Evolutionary conservation across 306 rosid genomes (phyloP).

Genomic region (Medicago arabica): DNA sequence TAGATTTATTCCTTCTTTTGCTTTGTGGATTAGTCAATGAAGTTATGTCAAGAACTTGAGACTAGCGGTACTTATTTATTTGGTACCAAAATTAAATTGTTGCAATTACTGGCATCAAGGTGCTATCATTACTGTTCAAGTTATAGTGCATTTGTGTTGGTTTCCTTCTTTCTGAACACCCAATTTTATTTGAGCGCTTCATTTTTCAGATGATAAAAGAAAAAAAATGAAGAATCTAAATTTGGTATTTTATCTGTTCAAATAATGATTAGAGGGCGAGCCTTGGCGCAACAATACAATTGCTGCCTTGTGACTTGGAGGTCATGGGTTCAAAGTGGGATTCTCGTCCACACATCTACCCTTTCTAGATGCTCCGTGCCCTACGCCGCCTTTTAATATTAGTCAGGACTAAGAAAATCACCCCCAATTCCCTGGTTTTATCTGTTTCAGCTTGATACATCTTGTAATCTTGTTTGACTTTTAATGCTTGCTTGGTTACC

Average conservation of each 20-base stretch:
- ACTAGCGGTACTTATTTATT: constrained; percentile 5
- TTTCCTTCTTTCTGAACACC: constrained; percentile 7
- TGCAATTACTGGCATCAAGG: neutral
- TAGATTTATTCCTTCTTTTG: constrained; percentile 9
- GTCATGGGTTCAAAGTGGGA: neutral
- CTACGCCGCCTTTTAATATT: neutral
- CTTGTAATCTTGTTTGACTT: constrained; percentile 6
- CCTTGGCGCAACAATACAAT: neutral
- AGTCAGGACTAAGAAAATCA: neutral
- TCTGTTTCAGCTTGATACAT: constrained; percentile 16
- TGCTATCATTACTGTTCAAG: neutral
- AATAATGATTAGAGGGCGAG: neutral
- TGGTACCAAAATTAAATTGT: constrained; percentile 19
- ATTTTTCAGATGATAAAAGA: neutral
- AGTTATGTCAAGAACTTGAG: neutral
- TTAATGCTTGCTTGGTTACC: neutral
- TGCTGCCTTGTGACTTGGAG: neutral
- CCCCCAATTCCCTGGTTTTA: neutral
- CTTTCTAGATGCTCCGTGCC: neutral
- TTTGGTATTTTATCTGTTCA: constrained; percentile 19
- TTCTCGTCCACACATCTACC: neutral
- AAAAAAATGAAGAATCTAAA: neutral
- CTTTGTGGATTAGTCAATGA: constrained; percentile 18
- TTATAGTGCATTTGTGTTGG: neutral
- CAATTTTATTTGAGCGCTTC: neutral